A percentile compares a stretch with the other conserved stretches of the same genome.
Conservation (phyloP, 2,329 filamentous ascomycete genomes). For the Dactylellina drechsleri region DNA sequence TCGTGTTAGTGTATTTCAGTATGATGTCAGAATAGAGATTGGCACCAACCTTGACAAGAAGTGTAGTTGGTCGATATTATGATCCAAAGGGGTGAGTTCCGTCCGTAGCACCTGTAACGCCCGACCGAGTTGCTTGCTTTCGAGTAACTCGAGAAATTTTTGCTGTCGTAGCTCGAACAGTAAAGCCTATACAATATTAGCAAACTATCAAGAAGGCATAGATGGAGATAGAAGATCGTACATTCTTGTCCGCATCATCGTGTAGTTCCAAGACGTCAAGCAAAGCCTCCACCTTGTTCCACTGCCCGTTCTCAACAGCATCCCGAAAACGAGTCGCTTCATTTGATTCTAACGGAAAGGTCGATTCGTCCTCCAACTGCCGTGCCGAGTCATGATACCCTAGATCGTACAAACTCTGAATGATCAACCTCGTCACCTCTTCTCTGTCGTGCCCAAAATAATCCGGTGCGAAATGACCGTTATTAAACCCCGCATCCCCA, state of each 20-base stretch:
- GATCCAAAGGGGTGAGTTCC: slow-evolving; percentile 86
- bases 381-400: slow-evolving; percentile 83
- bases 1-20: slow-evolving; percentile 26
- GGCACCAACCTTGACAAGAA: slow-evolving; percentile 75
- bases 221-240: slow-evolving; percentile 63
- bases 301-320: slow-evolving; percentile 81
- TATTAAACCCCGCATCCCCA: slow-evolving; percentile 20
- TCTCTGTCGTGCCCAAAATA: slow-evolving; percentile 91
- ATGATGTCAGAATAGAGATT: neutral
- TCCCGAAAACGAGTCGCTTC: slow-evolving; percentile 85
- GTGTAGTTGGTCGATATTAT: slow-evolving; percentile 80
- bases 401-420: slow-evolving; percentile 88
- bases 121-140: slow-evolving; percentile 75
- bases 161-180: slow-evolving; percentile 89
- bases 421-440: slow-evolving; percentile 90
- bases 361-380: slow-evolving; percentile 81
- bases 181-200: slow-evolving; percentile 64
- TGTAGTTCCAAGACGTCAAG: slow-evolving; percentile 80
- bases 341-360: slow-evolving; percentile 84
- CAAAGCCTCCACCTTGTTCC: slow-evolving; percentile 84
- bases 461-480: slow-evolving; percentile 42
- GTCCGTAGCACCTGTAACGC: slow-evolving; percentile 85
- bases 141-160: slow-evolving; percentile 91
- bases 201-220: slow-evolving; percentile 4
- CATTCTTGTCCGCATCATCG: slow-evolving; percentile 76